Base-by-base conservation (phyloP, 257 asterid species). In the Solanum chmielewskii region DNA sequence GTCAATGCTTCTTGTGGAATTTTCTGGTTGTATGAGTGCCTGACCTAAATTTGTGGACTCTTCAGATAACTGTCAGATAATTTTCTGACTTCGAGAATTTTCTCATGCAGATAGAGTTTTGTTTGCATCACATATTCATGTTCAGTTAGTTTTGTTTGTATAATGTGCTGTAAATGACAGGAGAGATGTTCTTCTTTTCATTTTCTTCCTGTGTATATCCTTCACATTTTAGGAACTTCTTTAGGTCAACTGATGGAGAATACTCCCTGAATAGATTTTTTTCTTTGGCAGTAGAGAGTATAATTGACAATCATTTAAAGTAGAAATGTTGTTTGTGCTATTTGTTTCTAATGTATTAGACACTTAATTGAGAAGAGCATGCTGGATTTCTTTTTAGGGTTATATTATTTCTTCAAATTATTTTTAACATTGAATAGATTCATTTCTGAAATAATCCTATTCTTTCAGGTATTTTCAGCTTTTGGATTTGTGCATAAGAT, bases 401-500 rank as follows among this genome's bases (percentile, higher is more conserved):
- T 44, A 39, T 14, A 25, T 29, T 56, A 47, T 45, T 25, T 47
- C 41, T 80, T 68, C 42, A 45, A 47, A 80, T 27, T 27, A 47
- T 16, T 78, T 77, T 47, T 80, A 47, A 31, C 66, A 80, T 9
- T 47, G 42, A 16, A 45, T 47, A 80, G 84, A 80, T 47, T 11
- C 31, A 45, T 47, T 45, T 47, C 68, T 80, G 66, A 80, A 80
- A 9, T 80, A 47, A 16, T 80, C 66, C 25, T 47, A 29, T 80
- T 29, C 84, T 77, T 91, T 86, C 97, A 96, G 98, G 98, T 96
- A 44, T 96, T 95, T 89, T 95, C 99, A 45, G 99, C 98, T 85
- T 96, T 96, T 83, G 99, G 98, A 23, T 95, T 93, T 73, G 99
- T 95, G 88, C 98, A 96, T 88, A 95, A 96, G 93, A 96, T 96